Percentiles rank a stretch among this genome's conserved stretches.
phyloP scores from a whole-genome alignment of 345 rosid species.

The Murraya koenigii region DNA sequence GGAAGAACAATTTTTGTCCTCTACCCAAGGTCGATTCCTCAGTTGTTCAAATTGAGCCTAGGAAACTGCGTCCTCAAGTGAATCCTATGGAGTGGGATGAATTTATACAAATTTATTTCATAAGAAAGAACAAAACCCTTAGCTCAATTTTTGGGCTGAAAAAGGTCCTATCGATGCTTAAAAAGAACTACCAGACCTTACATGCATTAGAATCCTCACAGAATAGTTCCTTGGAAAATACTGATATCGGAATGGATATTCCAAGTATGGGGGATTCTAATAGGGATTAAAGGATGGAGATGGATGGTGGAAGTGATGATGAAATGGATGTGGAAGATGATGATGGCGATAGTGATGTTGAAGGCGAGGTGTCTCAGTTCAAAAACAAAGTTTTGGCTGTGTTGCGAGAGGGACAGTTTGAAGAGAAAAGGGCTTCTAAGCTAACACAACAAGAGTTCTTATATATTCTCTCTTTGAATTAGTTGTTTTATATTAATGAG shows the following conservation, averaged over 20 bases:
- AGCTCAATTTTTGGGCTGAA: conserved; percentile 80
- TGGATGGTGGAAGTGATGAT: conserved; percentile 42
- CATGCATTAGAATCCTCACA: conserved; percentile 49
- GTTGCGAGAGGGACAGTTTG: conserved; percentile 64
- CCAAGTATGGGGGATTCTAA: conserved; percentile 27
- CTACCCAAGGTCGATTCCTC: conserved; percentile 96
- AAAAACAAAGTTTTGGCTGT: conserved; percentile 62
- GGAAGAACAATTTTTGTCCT: conserved; percentile 91
- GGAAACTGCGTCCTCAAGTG: conserved; percentile 65
- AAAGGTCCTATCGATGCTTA: conserved; percentile 56
- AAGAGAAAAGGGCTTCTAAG: conserved; percentile 78
- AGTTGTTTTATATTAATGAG: too few species aligned
- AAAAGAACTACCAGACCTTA: conserved; percentile 81
- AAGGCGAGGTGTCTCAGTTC: conserved; percentile 55
- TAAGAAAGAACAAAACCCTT: conserved; percentile 82
- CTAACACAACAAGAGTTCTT: conserved; percentile 78
- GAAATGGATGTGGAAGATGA: conserved; percentile 37
- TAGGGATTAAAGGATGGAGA: conserved; percentile 50
- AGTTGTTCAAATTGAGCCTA: conserved; percentile 83
- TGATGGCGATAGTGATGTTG: conserved; percentile 47
- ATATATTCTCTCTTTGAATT: conserved; percentile 67
- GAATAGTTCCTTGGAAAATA: conserved; percentile 14
- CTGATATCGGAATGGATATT: conserved; percentile 25
- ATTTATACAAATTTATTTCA: conserved; percentile 74
- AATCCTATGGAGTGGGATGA: conserved; percentile 92